Evolutionary conservation across 306 rosid genomes (phyloP).

Genomic region (Lablab purpureus): DNA sequence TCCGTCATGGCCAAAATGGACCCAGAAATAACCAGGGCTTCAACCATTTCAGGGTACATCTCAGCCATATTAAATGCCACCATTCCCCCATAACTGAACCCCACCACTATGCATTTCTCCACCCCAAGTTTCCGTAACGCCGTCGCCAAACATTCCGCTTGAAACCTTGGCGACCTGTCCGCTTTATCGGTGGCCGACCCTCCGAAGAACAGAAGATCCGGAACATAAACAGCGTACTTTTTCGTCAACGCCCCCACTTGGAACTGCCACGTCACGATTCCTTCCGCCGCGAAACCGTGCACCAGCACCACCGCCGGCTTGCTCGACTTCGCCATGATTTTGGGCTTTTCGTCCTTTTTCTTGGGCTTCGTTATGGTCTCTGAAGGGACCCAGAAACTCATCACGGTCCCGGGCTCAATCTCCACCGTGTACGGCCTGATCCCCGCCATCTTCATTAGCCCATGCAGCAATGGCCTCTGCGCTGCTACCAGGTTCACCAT

Average conservation of each 20-base stretch:
- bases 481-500: conserved; percentile 88
- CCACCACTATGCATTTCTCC: conserved; percentile 69
- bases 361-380: conserved; percentile 67
- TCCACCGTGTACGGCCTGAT: conserved; percentile 70
- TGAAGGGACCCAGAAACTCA: conserved; percentile 83
- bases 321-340: conserved; percentile 40
- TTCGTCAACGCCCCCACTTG: conserved; percentile 78
- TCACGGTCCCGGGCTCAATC: conserved; percentile 76
- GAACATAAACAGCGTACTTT: conserved; percentile 78
- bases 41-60: conserved; percentile 64
- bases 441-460: conserved; percentile 93
- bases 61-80: conserved; percentile 83
- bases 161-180: conserved; percentile 67
- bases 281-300: conserved; percentile 89
- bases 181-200: conserved; percentile 60
- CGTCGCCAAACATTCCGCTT: conserved; percentile 72
- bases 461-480: conserved; percentile 67
- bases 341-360: conserved; percentile 40
- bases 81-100: conserved; percentile 93
- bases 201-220: conserved; percentile 87
- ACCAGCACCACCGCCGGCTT: conserved; percentile 77
- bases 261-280: conserved; percentile 92
- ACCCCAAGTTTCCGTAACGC: conserved; percentile 79
- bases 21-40: conserved; percentile 66
- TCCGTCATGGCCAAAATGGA: conserved; percentile 81